Conservation (phyloP, 208 protist genomes). For the Leishmania guyanensis region DNA sequence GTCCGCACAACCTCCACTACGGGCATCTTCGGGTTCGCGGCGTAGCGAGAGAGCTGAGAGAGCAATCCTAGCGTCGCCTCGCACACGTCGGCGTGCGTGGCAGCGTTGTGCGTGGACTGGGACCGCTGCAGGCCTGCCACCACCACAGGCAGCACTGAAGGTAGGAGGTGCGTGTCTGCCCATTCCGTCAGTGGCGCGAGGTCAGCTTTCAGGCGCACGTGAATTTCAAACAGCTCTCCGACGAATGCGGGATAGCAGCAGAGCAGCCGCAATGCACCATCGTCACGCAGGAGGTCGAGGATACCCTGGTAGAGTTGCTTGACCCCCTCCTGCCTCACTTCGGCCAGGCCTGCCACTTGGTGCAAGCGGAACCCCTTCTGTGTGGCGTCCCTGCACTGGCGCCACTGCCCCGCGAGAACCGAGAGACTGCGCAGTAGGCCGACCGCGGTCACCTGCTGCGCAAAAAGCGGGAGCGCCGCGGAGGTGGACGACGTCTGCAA, state of each 20-base stretch:
- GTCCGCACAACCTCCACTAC: conserved; percentile 28
- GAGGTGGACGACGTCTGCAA: conserved; percentile 7
- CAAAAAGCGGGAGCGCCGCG: conserved; percentile 15
- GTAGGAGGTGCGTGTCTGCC: conserved; percentile 39
- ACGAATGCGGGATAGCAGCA: conserved; percentile 63
- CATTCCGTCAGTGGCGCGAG: conserved; percentile 38
- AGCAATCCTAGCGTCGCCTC: conserved; percentile 64
- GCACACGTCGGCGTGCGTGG: conserved; percentile 62
- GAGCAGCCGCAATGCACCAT: conserved; percentile 59
- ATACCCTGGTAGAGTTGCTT: conserved; percentile 16
- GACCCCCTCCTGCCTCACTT: conserved; percentile 2
- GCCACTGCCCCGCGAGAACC: conserved; percentile 14
- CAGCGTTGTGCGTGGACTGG: conserved; percentile 34
- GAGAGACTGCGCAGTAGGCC: conserved; percentile 18
- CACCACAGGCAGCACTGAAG: conserved; percentile 40
- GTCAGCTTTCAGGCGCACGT: conserved; percentile 30
- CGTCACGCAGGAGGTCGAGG: conserved; percentile 34
- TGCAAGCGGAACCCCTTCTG: not conserved
- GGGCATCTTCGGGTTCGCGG: conserved; percentile 23
- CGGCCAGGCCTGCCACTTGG: not conserved
- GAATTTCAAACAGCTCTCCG: conserved; percentile 46
- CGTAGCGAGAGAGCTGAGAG: conserved; percentile 44
- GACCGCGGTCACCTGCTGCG: conserved; percentile 14
- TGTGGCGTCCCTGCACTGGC: not conserved
- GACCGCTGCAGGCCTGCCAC: conserved; percentile 35